Evolutionary conservation across 345 rosid genomes (phyloP).

Genomic region (Moricandia arvensis): DNA sequence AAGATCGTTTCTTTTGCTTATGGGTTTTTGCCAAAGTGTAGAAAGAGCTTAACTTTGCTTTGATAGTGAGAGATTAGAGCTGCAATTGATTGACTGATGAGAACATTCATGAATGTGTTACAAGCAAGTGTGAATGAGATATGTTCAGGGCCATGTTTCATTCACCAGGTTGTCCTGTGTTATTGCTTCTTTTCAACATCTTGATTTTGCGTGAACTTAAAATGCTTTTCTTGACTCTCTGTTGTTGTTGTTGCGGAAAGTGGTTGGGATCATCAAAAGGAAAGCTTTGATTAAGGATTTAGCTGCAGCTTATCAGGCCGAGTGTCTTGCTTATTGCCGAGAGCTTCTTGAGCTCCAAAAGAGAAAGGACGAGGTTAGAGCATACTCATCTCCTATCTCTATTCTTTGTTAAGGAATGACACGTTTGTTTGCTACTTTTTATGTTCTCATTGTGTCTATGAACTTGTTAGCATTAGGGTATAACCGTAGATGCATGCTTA

Average conservation of each 20-base stretch:
- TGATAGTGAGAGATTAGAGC: neutral
- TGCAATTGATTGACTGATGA: neutral
- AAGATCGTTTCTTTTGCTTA: neutral
- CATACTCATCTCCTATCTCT: neutral
- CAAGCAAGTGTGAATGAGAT: no score
- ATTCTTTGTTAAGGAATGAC: neutral
- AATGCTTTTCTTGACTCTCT: neutral
- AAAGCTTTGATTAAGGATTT: conserved; percentile 87
- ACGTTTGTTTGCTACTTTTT: neutral
- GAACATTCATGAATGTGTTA: neutral
- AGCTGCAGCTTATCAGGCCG: conserved; percentile 79
- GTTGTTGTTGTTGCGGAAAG: conserved; percentile 32
- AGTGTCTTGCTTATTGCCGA: conserved; percentile 79
- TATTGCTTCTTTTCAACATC: neutral
- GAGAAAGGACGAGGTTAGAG: conserved; percentile 68
- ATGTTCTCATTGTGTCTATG: conserved; percentile 1
- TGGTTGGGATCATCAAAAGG: conserved; percentile 94
- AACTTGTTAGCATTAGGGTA: neutral
- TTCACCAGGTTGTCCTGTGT: neutral
- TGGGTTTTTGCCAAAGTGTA: neutral
- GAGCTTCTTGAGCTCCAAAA: conserved; percentile 83
- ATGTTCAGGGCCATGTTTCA: neutral
- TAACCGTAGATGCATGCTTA: no score
- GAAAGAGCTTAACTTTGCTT: neutral
- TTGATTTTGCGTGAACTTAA: neutral